phyloP scores from a whole-genome alignment of 345 rosid species.

The Brassica incana region DNA sequence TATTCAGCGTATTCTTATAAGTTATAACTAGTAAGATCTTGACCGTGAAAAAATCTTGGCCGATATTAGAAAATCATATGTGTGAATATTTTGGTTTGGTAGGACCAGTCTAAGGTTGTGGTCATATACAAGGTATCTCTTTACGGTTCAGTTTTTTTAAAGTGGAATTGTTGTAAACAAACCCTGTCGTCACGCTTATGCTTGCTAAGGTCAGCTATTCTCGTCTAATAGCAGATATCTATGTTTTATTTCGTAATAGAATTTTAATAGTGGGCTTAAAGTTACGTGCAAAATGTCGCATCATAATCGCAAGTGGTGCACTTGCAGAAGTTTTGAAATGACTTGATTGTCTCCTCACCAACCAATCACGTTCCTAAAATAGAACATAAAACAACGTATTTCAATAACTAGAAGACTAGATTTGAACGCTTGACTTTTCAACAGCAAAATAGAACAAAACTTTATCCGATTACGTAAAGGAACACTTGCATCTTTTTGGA shows the following conservation, averaged over 20 bases:
- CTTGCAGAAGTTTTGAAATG: slow-evolving; percentile 9
- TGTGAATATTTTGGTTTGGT: background rate
- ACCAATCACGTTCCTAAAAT: slow-evolving; percentile 27
- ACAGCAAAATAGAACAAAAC: slow-evolving; percentile 13
- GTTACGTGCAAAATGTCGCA: slow-evolving; percentile 26
- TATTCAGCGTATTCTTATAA: background rate
- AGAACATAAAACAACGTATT: slow-evolving; percentile 6
- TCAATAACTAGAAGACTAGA: background rate
- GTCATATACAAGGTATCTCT: background rate
- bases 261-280: slow-evolving; percentile 8
- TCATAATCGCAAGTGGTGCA: slow-evolving; percentile 32
- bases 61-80: background rate
- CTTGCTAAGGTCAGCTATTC: slow-evolving; percentile 32
- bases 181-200: slow-evolving; percentile 37
- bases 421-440: slow-evolving; percentile 11
- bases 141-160: background rate
- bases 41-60: background rate
- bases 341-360: slow-evolving; percentile 21
- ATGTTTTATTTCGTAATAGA: background rate
- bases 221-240: background rate
- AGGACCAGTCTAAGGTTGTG: background rate
- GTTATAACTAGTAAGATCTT: background rate
- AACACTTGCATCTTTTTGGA: background rate
- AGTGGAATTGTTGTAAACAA: background rate
- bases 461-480: background rate